phyloP scores from a whole-genome alignment of 805 yeast genomes.

The Starmerella gropengiesseri region DNA sequence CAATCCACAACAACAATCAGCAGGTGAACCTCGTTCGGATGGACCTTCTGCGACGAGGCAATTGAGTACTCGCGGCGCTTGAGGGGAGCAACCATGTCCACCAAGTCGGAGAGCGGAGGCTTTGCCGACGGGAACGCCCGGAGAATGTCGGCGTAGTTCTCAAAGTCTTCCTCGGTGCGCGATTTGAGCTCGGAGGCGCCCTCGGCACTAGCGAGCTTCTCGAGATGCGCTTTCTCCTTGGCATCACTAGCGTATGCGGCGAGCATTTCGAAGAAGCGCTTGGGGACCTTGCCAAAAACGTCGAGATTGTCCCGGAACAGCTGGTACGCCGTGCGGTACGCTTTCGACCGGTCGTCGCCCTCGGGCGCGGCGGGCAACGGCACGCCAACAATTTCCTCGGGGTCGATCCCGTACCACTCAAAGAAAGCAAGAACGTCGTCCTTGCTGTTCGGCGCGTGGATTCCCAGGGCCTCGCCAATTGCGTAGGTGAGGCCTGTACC shows the following conservation, averaged over 20 bases:
- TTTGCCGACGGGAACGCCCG: conserved; percentile 70
- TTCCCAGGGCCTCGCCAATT: conserved; percentile 93
- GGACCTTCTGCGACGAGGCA: conserved; percentile 89
- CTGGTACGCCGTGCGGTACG: conserved; percentile 74
- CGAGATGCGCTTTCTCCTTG: conserved; percentile 50
- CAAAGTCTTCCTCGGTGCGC: conserved; percentile 74
- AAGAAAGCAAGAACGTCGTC: conserved; percentile 60
- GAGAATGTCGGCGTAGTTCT: conserved; percentile 70
- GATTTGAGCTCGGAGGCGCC: conserved; percentile 80
- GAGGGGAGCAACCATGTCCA: conserved; percentile 66
- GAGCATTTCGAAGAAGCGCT: conserved; percentile 79
- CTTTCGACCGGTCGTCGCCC: conserved; percentile 31
- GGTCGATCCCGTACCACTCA: conserved; percentile 56
- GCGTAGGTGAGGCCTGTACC: conserved; percentile 87
- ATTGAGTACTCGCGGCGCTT: conserved; percentile 97
- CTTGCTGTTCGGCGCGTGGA: conserved; percentile 76
- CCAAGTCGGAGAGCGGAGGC: conserved; percentile 61
- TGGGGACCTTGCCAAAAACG: conserved; percentile 89
- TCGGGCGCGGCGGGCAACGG: conserved; percentile 53
- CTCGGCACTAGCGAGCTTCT: conserved; percentile 56
- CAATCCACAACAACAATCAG: conserved; percentile 94
- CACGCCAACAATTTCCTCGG: conserved; percentile 56
- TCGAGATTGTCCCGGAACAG: conserved; percentile 71
- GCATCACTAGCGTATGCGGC: conserved; percentile 62
- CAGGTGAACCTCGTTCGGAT: conserved; percentile 82